Base-by-base conservation (phyloP, 495 filamentous ascomycete genomes). In the Aspergillus ellipticus region DNA sequence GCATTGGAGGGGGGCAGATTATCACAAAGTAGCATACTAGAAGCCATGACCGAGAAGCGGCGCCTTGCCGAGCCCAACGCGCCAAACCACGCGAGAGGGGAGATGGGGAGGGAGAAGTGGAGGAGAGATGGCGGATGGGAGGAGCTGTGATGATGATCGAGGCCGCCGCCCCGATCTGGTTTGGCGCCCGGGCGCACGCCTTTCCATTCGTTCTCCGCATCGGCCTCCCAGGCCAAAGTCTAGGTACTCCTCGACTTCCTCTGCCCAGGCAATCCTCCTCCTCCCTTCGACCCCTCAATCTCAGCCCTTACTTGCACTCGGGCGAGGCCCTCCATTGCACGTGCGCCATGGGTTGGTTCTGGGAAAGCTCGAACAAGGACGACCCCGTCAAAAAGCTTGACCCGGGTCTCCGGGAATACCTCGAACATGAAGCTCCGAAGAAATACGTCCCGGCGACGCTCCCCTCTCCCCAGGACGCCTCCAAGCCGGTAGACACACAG, bases 371-470 rank as follows among this genome's bases (percentile, higher is more conserved):
- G 26, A 75, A 70, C 59, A 63, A 72, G 47, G 74, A 79, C 24
- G 90, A 96, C 64, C 87, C 92, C 51, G 82, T 93, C 65, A 77
- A 82, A 60, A 85, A 89, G 62, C 87, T 97, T 60, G 90, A 96
- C 65, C 91, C 92, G 42, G 82, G 80, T 56, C 82, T 96, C 31
- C 87, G 87, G 41, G 86, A 92, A 59, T 96, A 89, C 75, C 88
- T 97, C 66, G 78, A 87, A 62, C 82, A 85, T 68, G 89, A 96
- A 74, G 85, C 88, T 42, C 89, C 89, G 43, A 73, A 86, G 47
- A 89, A 89, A 76, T 89, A 90, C 74, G 76, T 74, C n/a, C 75
- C 77, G 55, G 66, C 71, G 31, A 59, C 65, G 49, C 58, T 63
- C 24, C 62, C 65, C 24, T 53, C 58, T 49, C 49, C 56, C 8